Percentiles rank a stretch among this genome's conserved stretches.
Evolutionary conservation across 2,329 filamentous ascomycete species (phyloP).

Genomic region (Trichoderma koningii): DNA sequence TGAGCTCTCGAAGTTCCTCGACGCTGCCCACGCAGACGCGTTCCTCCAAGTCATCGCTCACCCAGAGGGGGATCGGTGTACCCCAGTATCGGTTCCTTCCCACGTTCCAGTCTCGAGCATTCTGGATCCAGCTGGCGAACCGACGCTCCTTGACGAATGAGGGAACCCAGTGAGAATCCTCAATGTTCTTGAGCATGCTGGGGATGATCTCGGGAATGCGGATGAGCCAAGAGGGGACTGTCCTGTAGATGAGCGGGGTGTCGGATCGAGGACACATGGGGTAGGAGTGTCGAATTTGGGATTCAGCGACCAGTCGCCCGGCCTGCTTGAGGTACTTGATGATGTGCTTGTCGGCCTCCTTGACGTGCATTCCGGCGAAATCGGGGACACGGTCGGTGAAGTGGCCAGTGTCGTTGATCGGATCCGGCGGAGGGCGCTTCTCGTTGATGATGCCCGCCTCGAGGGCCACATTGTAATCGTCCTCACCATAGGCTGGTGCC

Average conservation of each 20-base stretch:
- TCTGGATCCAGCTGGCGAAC: slow-evolving; percentile 88
- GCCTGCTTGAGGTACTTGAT: slow-evolving; percentile 81
- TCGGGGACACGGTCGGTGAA: slow-evolving; percentile 78
- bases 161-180: slow-evolving; percentile 89
- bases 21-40: slow-evolving; percentile 83
- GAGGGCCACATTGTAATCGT: slow-evolving; percentile 85
- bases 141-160: slow-evolving; percentile 87
- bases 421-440: slow-evolving; percentile 79
- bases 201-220: slow-evolving; percentile 82
- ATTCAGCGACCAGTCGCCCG: slow-evolving; percentile 79
- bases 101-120: slow-evolving; percentile 93
- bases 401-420: slow-evolving; percentile 79
- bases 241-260: slow-evolving; percentile 88
- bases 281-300: slow-evolving; percentile 87
- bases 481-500: slow-evolving; percentile 89
- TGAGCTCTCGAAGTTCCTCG: slow-evolving; percentile 79
- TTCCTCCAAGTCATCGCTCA: slow-evolving; percentile 85
- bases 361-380: slow-evolving; percentile 86
- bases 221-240: slow-evolving; percentile 94
- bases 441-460: slow-evolving; percentile 76
- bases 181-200: slow-evolving; percentile 86
- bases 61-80: slow-evolving; percentile 89
- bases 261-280: slow-evolving; percentile 95
- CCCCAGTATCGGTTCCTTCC: slow-evolving; percentile 95
- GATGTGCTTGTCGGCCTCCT: slow-evolving; percentile 88